Percentiles rank a stretch among this genome's conserved stretches.
These are phyloP conservation scores for Arthrobotrys megalospora DNA, from an alignment of 2,329 filamentous ascomycete genomes.

Conservation along the genomic window DNA sequence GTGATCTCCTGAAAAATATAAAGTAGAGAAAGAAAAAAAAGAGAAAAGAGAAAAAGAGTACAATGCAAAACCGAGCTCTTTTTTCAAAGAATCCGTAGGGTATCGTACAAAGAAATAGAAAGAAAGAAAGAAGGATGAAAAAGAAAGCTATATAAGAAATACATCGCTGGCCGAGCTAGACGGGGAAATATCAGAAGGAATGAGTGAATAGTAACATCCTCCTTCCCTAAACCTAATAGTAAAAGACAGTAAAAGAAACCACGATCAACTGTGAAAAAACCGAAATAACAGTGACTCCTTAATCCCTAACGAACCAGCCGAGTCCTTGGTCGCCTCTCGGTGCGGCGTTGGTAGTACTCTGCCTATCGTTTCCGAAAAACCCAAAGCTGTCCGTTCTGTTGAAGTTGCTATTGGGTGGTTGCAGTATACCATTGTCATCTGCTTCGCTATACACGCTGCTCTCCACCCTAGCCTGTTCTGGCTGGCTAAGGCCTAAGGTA, in stretches of 20 bases:
- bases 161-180: slow-evolving; percentile 38
- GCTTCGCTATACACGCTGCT: slow-evolving; percentile 55
- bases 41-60: slow-evolving; percentile 34
- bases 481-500: slow-evolving; percentile 10
- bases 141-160: slow-evolving; percentile 21
- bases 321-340: slow-evolving; percentile 57
- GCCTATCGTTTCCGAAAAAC: slow-evolving; percentile 58
- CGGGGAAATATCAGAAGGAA: slow-evolving; percentile 34
- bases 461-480: slow-evolving; percentile 25
- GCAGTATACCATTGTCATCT: slow-evolving; percentile 35
- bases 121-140: slow-evolving; percentile 16
- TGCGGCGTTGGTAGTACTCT: slow-evolving; percentile 30
- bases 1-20: slow-evolving; percentile 41
- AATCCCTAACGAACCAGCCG: slow-evolving; percentile 59
- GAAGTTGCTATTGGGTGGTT: slow-evolving; percentile 35
- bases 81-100: slow-evolving; percentile 54
- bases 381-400: slow-evolving; percentile 57
- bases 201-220: slow-evolving; percentile 36
- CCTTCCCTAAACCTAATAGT: slow-evolving; percentile 25
- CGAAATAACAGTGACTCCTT: slow-evolving; percentile 43
- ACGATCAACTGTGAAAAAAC: slow-evolving; percentile 19
- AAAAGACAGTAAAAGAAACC: slow-evolving; percentile 5
- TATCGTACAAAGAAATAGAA: slow-evolving; percentile 57
- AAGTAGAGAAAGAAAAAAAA: slow-evolving; percentile 3
- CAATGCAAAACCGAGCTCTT: slow-evolving; percentile 44